Base-by-base conservation (phyloP, 257 asterid genomes). In the Misopates orontium region DNA sequence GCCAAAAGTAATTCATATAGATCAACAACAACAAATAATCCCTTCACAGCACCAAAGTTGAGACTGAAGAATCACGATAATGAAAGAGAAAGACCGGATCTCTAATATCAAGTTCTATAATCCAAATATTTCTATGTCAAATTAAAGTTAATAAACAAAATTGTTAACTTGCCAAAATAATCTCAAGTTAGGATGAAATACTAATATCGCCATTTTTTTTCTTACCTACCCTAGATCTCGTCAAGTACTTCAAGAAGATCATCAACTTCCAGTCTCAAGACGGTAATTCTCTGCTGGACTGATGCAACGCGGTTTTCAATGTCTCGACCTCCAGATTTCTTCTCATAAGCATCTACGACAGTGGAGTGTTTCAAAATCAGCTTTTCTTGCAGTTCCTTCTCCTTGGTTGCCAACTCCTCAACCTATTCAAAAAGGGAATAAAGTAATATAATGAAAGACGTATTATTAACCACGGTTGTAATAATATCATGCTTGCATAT, bases 301-400 rank as follows among this genome's bases (percentile, higher is more conserved):
- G 84, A 60, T 41, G 97, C 94, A 4, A 94, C 75, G 6, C 96
- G 96, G 24, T 78, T 86, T 79, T 94, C 97, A 7, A 83, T 75
- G 10, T 94, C 99, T 17, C 87, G 84, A 5, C 85, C 94, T 13
- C 95, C 83, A 4, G 83, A 80, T 76, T 85, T 94, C 80, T 88
- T 94, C 85, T 94, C 97, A 8, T 82, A 90, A 11, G 92, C 80
- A 60, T 94, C 99, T 0, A 82, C 85, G 11, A 90, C 89, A 5
- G 73, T 84, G 12, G 96, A 71, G 88, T 94, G 95, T 62, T 90
- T 94, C 87, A 77, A 24, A 91, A 85, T 78, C 61, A 90, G 83
- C 87, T 94, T 94, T 59, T 94, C 99, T 73, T 83, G 89, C 71
- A 94, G 68, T 73, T 94, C 99, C 72, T 69, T 87, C 85, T 94